Base-by-base conservation (phyloP, 805 yeast species). In the Lipomyces chichibuensis region DNA sequence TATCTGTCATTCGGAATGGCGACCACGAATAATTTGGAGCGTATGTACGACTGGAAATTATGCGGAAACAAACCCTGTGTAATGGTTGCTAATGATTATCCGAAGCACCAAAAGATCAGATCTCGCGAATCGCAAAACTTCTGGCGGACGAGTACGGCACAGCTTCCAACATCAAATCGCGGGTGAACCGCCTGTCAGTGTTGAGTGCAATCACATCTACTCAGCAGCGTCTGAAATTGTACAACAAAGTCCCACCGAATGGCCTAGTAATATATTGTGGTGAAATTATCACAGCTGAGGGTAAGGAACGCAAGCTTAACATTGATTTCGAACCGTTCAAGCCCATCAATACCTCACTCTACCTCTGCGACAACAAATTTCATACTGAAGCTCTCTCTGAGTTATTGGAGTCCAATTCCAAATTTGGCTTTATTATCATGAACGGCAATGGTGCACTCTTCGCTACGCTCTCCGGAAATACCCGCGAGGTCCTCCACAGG, bases 401-500 rank as follows among this genome's bases (percentile, higher is more conserved):
- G 81, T 84, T 95, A 76, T 84, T 95, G 71, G 98, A 94, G 82
- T 88, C 92, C 71, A 99, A 95, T 80, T 97, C 96, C 79, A 87
- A 90, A 80, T 95, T 94, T 74, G 99, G 99, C 60, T 95, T 95
- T 82, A 95, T 95, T 74, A 89, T 95, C 75, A 95, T 95, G 99
- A 99, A 95, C 81, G 99, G 99, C 91, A 92, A 93, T 79, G 99
- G 99, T 68, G 91, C 97, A 2, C 83, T 95, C 73, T 95, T 95
- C 74, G 99, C 99, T 81, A 85, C 96, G 25, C 87, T 95, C 65
- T 88, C 96, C 56, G 99, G 99, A 79, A 95, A 95, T 82, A 93
- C 97, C 58, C 89, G 99, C 84, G 97, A 95, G 71, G 91, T 95
- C 57, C 83, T 95, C 77, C 97, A 94, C 80, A 95, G 94, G 81